Conservation (phyloP, 78 protist genomes). For the Pelomyxa schiedti region DNA sequence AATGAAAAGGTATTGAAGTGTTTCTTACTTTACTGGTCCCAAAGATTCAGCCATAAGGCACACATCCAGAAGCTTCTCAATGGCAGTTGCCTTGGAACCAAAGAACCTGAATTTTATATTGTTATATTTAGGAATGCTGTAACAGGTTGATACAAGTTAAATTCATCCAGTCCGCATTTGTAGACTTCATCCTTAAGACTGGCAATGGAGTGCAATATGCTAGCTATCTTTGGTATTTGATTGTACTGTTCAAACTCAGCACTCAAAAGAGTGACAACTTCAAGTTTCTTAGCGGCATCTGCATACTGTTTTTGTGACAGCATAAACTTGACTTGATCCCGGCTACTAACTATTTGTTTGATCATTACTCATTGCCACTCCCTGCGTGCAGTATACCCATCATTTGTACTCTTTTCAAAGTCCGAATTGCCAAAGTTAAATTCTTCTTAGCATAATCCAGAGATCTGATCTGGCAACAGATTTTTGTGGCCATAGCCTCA, state of each 20-base stretch:
- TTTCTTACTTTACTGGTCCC: too few species aligned
- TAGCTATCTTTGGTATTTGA: neutral
- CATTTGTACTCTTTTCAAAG: constrained; percentile 63
- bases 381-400: constrained; percentile 5
- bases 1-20: too few species aligned
- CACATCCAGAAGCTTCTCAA: too few species aligned
- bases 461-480: constrained; percentile 69
- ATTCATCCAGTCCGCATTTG: neutral
- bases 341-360: neutral
- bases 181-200: neutral
- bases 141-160: neutral
- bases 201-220: neutral
- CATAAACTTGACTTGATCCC: neutral
- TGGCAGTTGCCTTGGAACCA: too few species aligned
- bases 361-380: neutral
- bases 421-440: constrained; percentile 60
- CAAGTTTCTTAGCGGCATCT: constrained; percentile 6
- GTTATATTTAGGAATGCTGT: neutral
- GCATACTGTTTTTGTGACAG: neutral
- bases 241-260: constrained; percentile 8
- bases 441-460: constrained; percentile 79
- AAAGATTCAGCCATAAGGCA: too few species aligned
- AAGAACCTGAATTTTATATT: too few species aligned
- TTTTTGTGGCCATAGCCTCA: constrained; percentile 70
- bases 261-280: constrained; percentile 2